Percentiles rank a stretch among this genome's conserved stretches.
Conservation (phyloP, 768 basidiomycete genomes). For the Termitomyces sp. region DNA sequence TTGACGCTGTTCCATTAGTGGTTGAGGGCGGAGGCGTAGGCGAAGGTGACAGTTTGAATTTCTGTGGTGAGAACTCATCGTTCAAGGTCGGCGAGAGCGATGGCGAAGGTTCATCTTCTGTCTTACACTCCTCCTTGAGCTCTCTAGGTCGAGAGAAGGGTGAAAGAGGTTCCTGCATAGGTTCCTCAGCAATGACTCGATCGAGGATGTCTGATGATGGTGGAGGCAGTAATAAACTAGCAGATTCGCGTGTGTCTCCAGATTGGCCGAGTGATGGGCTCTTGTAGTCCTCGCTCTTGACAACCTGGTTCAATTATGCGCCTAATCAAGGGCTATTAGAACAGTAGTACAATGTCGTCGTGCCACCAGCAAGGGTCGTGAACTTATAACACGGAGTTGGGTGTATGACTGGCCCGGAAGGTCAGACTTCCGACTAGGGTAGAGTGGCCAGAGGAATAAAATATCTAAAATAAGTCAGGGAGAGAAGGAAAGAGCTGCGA, state of each 20-base stretch:
- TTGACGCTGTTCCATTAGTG: slow-evolving; percentile 27
- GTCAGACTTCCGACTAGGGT: slow-evolving; percentile 4
- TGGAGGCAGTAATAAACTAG: slow-evolving; percentile 14
- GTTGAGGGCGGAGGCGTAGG: slow-evolving; percentile 27
- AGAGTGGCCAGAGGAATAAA: slow-evolving; percentile 3
- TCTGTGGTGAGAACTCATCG: slow-evolving; percentile 27
- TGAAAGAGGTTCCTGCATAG: slow-evolving; percentile 21
- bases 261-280: slow-evolving; percentile 16
- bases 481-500: not conserved
- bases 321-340: not conserved
- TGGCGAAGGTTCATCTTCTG: slow-evolving; percentile 22
- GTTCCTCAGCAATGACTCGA: slow-evolving; percentile 12
- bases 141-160: slow-evolving; percentile 23
- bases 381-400: slow-evolving; percentile 1
- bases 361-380: slow-evolving; percentile 2
- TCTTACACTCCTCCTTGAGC: slow-evolving; percentile 26
- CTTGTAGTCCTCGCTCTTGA: slow-evolving; percentile 13
- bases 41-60: slow-evolving; percentile 27
- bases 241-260: slow-evolving; percentile 7
- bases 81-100: slow-evolving; percentile 31
- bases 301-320: slow-evolving; percentile 11
- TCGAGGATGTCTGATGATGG: slow-evolving; percentile 20
- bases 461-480: slow-evolving; percentile 9
- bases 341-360: slow-evolving; percentile 1
- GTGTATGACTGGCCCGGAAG: not conserved